Percentiles rank a stretch among this genome's conserved stretches.
Evolutionary conservation across 129 eudicot species (phyloP).

Genomic region (Artemisia annua): DNA sequence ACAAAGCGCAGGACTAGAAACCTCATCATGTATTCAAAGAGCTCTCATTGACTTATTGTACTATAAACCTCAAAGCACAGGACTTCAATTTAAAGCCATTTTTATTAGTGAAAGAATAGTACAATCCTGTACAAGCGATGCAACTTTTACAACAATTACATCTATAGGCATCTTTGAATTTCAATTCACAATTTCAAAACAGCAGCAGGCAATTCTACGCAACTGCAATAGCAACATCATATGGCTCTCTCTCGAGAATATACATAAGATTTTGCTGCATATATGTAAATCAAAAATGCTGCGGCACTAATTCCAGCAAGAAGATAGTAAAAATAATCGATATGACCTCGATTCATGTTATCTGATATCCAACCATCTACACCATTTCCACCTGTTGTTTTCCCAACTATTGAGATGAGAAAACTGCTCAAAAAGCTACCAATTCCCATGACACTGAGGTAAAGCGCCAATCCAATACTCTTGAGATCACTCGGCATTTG

Average conservation of each 20-base stretch:
- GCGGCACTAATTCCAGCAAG: conserved; percentile 47
- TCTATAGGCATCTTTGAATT: neutral
- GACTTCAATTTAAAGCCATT: no score
- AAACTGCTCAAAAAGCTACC: conserved; percentile 64
- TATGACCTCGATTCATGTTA: conserved; percentile 52
- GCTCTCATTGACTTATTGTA: no score
- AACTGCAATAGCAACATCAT: neutral
- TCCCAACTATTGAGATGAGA: conserved; percentile 42
- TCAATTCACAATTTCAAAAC: neutral
- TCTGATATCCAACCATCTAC: conserved; percentile 49
- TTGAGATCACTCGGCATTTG: conserved; percentile 45
- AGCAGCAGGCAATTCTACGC: no score
- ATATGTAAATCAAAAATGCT: conserved; percentile 33
- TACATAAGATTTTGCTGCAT: conserved; percentile 40
- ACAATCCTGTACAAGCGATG: no score
- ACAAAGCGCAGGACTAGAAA: no score
- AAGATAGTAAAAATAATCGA: conserved; percentile 51
- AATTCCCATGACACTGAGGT: conserved; percentile 47
- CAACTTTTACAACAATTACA: no score
- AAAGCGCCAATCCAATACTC: conserved; percentile 52
- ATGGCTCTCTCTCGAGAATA: conserved; percentile 16
- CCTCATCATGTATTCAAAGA: no score
- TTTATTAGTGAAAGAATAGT: no score
- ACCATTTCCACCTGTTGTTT: conserved; percentile 31
- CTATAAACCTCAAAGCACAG: no score